phyloP scores from a whole-genome alignment of 345 rosid species.

The Pistacia vera region DNA sequence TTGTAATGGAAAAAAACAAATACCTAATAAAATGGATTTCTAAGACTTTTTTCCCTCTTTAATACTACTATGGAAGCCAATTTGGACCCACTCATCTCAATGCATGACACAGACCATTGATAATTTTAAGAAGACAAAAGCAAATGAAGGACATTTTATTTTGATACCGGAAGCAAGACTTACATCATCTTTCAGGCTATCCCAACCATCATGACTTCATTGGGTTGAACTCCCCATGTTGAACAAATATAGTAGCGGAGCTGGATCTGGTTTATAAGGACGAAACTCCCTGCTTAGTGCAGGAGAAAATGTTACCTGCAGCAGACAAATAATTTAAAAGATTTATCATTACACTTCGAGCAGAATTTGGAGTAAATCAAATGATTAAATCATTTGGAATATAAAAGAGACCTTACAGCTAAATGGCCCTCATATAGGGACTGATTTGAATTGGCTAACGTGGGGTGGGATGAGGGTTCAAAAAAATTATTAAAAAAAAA shows the following conservation, averaged over 20 bases:
- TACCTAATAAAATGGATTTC: not conserved
- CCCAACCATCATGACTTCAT: constrained; percentile 97
- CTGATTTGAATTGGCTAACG: not conserved
- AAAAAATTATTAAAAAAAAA: no score
- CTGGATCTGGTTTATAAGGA: constrained; percentile 92
- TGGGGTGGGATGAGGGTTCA: not conserved
- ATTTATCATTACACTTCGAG: not conserved
- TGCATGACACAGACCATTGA: not conserved
- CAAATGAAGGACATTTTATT: not conserved
- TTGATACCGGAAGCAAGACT: constrained; percentile 26
- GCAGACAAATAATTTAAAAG: constrained; percentile 8
- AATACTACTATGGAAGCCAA: not conserved
- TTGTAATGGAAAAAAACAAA: constrained; percentile 2
- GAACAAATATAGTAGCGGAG: constrained; percentile 88
- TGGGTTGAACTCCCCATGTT: constrained; percentile 73
- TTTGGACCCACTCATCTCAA: not conserved
- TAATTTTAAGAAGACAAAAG: not conserved
- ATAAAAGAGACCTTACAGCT: not conserved
- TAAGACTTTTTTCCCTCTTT: not conserved
- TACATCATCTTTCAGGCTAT: constrained; percentile 97
- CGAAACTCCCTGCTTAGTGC: constrained; percentile 97
- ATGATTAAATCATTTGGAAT: not conserved
- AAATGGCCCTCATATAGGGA: not conserved
- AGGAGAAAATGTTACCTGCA: constrained; percentile 75
- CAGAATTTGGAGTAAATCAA: not conserved